Base-by-base conservation (phyloP, 2,329 filamentous ascomycete species). In the Exophiala phaeomuriformis region DNA sequence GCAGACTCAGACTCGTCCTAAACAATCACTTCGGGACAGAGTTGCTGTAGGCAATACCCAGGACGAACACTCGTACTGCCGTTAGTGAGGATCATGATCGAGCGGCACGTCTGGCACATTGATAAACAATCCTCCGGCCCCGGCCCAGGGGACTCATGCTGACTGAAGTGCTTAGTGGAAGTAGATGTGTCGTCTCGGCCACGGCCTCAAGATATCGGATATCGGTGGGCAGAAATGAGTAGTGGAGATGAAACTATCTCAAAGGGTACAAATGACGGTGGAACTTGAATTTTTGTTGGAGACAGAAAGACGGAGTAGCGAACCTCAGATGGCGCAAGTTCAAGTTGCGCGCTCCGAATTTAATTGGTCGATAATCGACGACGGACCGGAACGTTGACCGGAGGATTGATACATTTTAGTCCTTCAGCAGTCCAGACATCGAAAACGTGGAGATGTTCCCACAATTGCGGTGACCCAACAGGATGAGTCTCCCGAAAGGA, bases 371-470 rank as follows among this genome's bases (percentile, higher is more conserved):
- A 4, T 28, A n/a, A 49, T 28, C 37, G 28, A 29, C n/a, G 33
- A 40, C 31, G 10, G 41, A 51, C 49, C 49, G 49, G 49, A 51
- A 46, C 40, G 12, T 7, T 51, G 49, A 39, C 49, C 49, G 49
- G 49, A 51, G 49, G 49, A 19, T 51, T 51, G 19, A 19, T 19
- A 19, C 19, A 19, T 19, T 19, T 19, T 39, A 32, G 10, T 50
- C 39, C 6, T 6, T 42, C 6, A 42, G 19, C 12, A 9, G 19
- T 19, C 19, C 8, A 10, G 39, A 42, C 6, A 42, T 36, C 33
- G 33, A 36, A n/a, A 7, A n/a, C n/a, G 7, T 36, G 7, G 33
- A 36, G n/a, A 7, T n/a, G 33, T 42, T 19, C 39, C 9, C 6
- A 42, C 39, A 42, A 42, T 42, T 27, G 39, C 27, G 39, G 27